Base-by-base conservation (phyloP, 208 protist genomes). In the Vickermania ingenoplastis region DNA sequence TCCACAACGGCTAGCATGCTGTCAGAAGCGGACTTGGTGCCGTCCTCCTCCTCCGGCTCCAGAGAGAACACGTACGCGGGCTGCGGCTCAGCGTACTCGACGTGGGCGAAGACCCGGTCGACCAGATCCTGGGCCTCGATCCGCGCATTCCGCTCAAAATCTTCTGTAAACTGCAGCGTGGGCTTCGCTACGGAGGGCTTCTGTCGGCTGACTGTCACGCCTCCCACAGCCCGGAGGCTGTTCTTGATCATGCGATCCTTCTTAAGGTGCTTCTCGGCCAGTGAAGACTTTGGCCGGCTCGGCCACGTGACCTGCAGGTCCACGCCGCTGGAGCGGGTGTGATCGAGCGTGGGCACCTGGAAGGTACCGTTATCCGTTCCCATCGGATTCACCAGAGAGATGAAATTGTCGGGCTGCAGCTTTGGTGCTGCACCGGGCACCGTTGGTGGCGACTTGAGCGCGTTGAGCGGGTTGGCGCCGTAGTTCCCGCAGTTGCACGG, bases 171-270 rank as follows among this genome's bases (percentile, higher is more conserved):
- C 11, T 7, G 11, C 11, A 17, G 17, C 11, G 36, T 45, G 17
- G 7, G 11, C 11, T n/a, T 17, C 7, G 36, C 36, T 17, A n/a
- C 11, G 7, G 36, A 7, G 17, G 36, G 36, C 11, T 7, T 45
- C 7, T 45, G 11, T 7, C 36, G 36, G 11, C 17, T 7, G 7
- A 45, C 36, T 17, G 36, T 45, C 11, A 45, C 36, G 17, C 36
- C 36, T 45, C 36, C 36, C 5, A 73, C 31, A 48, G 67, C 64
- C 7, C 73, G 73, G 21, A 83, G 57, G 36, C 77, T 83, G 58
- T 73, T 69, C 5, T 60, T 55, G 14, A 83, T 75, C 77, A 83
- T 83, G 55, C 29, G 55, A 25, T 70, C 61, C 28, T 69, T 67
- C 53, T 79, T 74, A 31, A 67, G 48, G 25, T 58, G 53, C 3